phyloP scores from a whole-genome alignment of 2,329 filamentous ascomycete genomes.

The Colletotrichum gloeosporioides region DNA sequence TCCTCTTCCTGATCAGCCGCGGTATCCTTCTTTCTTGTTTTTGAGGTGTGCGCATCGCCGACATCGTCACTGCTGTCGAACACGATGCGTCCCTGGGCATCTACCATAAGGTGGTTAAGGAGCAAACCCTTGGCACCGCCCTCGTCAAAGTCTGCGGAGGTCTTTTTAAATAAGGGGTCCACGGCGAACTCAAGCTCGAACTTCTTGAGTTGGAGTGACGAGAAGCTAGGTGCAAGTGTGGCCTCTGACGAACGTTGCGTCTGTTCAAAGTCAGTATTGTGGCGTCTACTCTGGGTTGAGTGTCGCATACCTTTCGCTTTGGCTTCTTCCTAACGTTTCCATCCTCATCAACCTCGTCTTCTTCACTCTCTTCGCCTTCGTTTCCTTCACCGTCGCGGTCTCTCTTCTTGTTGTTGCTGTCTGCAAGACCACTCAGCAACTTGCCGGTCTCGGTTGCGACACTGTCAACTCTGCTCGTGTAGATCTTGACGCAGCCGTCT shows the following conservation, averaged over 20 bases:
- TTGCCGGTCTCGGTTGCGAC: constrained; percentile 98
- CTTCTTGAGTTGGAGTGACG: constrained; percentile 91
- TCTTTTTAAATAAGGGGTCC: constrained; percentile 98
- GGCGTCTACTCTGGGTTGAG: neutral
- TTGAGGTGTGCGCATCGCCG: constrained; percentile 54
- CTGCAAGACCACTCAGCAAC: constrained; percentile 88
- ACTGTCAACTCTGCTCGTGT: constrained; percentile 97
- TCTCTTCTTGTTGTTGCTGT: constrained; percentile 80
- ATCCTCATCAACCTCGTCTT: constrained; percentile 65
- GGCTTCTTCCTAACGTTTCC: constrained; percentile 65
- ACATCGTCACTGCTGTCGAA: constrained; percentile 97
- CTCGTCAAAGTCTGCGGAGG: constrained; percentile 97
- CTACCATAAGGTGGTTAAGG: constrained; percentile 96
- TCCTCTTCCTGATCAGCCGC: constrained; percentile 42
- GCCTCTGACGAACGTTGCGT: constrained; percentile 84
- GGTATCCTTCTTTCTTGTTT: constrained; percentile 40
- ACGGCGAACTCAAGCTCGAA: constrained; percentile 97
- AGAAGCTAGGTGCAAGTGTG: constrained; percentile 90
- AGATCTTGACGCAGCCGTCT: constrained; percentile 98
- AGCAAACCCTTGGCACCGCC: constrained; percentile 94
- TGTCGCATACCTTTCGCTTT: constrained; percentile 72
- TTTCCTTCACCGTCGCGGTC: constrained; percentile 67
- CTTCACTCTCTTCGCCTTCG: constrained; percentile 71
- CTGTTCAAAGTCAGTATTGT: constrained; percentile 36
- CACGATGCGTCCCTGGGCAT: constrained; percentile 88